Evolutionary conservation across 2,329 filamentous ascomycete species (phyloP).

Genomic region (Chrysosporium queenslandicum): DNA sequence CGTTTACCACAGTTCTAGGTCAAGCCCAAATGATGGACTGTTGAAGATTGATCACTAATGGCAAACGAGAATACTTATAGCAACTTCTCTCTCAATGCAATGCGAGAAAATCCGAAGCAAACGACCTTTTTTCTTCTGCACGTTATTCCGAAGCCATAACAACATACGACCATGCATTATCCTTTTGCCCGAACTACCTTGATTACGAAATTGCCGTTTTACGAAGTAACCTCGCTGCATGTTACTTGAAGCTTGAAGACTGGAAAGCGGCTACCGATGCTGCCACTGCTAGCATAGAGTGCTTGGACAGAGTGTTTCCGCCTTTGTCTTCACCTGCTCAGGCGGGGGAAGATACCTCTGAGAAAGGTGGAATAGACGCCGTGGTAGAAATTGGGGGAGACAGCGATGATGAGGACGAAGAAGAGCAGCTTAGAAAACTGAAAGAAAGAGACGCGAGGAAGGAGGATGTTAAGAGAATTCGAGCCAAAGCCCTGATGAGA

Average conservation of each 20-base stretch:
- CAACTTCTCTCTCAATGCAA: constrained; percentile 61
- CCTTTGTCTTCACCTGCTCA: background rate
- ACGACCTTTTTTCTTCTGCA: constrained; percentile 62
- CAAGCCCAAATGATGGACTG: background rate
- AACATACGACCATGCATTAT: constrained; percentile 70
- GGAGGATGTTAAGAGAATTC: constrained; percentile 63
- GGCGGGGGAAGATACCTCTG: constrained; percentile 20
- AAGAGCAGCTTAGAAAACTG: constrained; percentile 36
- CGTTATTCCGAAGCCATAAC: constrained; percentile 69
- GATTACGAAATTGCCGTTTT: constrained; percentile 83
- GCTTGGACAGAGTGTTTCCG: constrained; percentile 54
- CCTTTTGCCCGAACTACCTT: constrained; percentile 70
- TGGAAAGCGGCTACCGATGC: constrained; percentile 74
- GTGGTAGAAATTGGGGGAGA: constrained; percentile 17
- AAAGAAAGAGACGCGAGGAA: constrained; percentile 39
- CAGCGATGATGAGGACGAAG: constrained; percentile 31
- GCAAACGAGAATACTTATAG: constrained; percentile 31
- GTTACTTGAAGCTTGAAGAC: constrained; percentile 70
- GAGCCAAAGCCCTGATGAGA: constrained; percentile 71
- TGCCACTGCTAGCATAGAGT: constrained; percentile 62
- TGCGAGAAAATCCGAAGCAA: constrained; percentile 63
- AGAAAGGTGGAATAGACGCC: constrained; percentile 19
- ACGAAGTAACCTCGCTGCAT: constrained; percentile 79
- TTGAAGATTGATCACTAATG: constrained; percentile 3
- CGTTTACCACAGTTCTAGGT: constrained; percentile 18